These are phyloP conservation scores for Filobasidium uniguttulatum DNA, from an alignment of 1,284 basidiomycete genomes.

Conservation along the genomic window DNA sequence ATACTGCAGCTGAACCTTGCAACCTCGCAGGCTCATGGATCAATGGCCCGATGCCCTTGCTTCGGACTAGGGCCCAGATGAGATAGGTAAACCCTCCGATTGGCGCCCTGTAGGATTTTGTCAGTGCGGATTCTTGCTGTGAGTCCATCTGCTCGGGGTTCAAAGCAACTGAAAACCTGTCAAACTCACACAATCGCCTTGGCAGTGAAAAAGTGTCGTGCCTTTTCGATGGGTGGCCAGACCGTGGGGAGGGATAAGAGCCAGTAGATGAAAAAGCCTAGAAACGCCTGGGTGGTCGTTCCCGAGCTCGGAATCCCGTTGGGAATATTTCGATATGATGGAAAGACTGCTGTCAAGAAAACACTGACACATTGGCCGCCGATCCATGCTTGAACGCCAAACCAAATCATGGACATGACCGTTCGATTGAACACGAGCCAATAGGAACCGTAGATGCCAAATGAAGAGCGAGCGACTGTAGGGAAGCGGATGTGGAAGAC, in stretches of 20 bases:
- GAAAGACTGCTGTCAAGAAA: constrained; percentile 59
- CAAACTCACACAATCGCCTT: constrained; percentile 50
- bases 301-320: constrained; percentile 57
- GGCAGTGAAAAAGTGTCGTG: constrained; percentile 66
- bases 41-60: constrained; percentile 67
- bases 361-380: constrained; percentile 50
- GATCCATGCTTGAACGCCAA: constrained; percentile 66
- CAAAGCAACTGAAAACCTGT: constrained; percentile 15
- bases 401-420: constrained; percentile 48
- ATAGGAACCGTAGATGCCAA: constrained; percentile 62
- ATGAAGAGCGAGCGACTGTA: constrained; percentile 56
- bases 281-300: constrained; percentile 48
- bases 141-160: no score
- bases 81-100: constrained; percentile 64
- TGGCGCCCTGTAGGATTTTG: constrained; percentile 37
- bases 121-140: constrained; percentile 20
- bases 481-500: constrained; percentile 71
- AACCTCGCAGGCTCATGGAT: constrained; percentile 52
- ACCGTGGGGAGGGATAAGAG: constrained; percentile 62
- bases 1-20: constrained; percentile 56
- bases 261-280: constrained; percentile 80
- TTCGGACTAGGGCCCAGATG: constrained; percentile 64
- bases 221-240: constrained; percentile 66
- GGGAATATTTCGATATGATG: constrained; percentile 52
- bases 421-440: constrained; percentile 64